Base-by-base conservation (phyloP, 495 filamentous ascomycete species). In the Pyrenula aspistea region DNA sequence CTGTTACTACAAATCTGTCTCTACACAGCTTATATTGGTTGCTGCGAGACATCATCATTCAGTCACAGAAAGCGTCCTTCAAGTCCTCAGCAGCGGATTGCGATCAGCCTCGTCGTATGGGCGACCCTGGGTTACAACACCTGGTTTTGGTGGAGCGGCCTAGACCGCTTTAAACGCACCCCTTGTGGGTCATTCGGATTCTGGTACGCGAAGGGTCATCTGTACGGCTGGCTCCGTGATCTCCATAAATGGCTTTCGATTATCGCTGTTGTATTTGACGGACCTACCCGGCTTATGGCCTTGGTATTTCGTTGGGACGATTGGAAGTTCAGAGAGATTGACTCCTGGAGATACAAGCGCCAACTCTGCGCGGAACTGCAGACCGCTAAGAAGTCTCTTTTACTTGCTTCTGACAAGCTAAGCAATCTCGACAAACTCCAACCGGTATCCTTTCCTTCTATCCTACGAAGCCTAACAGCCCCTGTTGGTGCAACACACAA, bases 1-100 rank as follows among this genome's bases (percentile, higher is more conserved):
- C 60, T 69, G 4, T 22, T 69, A 12, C 57, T 66, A 1, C 58
- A 60, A 24, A 61, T 68, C 22, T 61, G 60, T 24, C 54, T 67
- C 0, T 19, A 15, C 1, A 53, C 54, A 19, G 54, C 20, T 12
- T 25, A 55, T 0, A 52, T 61, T 21, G 57, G 62, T 21, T 53
- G 61, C 24, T 49, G 49, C 2, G 59, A 62, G 22, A n/a, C 31
- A 42, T 61, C 20, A 53, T 21, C 1, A 50, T 53, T 15, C 31
- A 42, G 8, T 42, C 31, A 4, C 4, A 4, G 31, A 4, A 42
- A 42, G 31, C 31, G 31, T 4, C 4, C 31, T 8, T 8, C 8
- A 42, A 42, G 31, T 15, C 31, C 15, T 4, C 31, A 42, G 15
- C 31, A 42, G 15, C 8, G 4, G 15, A 15, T 42, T 42, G 8